phyloP scores from a whole-genome alignment of 345 rosid species.

The Eutrema yunnanense region DNA sequence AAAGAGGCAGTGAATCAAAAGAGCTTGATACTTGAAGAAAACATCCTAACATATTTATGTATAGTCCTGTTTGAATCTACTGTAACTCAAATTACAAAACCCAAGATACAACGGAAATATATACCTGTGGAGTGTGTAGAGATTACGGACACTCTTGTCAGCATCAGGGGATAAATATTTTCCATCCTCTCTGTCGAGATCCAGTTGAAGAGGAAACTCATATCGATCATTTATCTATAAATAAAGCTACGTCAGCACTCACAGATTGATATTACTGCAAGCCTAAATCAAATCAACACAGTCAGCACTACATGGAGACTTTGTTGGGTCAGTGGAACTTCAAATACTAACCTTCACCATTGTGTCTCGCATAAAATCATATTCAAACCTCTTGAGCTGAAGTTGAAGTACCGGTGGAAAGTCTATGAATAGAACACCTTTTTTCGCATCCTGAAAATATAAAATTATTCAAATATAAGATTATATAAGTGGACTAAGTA shows the following conservation, averaged over 20 bases:
- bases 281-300: background rate
- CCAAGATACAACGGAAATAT: background rate
- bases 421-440: constrained; percentile 89
- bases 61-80: background rate
- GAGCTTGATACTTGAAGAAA: background rate
- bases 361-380: constrained; percentile 91
- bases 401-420: constrained; percentile 98
- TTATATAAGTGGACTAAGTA: background rate
- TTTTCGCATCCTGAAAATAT: constrained; percentile 77
- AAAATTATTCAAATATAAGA: background rate
- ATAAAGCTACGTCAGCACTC: constrained; percentile 4
- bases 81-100: constrained; percentile 1
- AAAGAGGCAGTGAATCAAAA: background rate
- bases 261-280: background rate
- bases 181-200: constrained; percentile 82
- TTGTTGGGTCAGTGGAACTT: background rate
- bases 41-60: background rate
- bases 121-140: constrained; percentile 91
- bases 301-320: background rate
- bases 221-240: constrained; percentile 90
- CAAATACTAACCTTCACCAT: constrained; percentile 86
- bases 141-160: constrained; percentile 82
- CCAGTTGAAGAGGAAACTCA: constrained; percentile 94
- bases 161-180: constrained; percentile 90
- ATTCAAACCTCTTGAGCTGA: constrained; percentile 92